phyloP scores from a whole-genome alignment of 2,329 filamentous ascomycete genomes.

The Fusarium staphyleae region DNA sequence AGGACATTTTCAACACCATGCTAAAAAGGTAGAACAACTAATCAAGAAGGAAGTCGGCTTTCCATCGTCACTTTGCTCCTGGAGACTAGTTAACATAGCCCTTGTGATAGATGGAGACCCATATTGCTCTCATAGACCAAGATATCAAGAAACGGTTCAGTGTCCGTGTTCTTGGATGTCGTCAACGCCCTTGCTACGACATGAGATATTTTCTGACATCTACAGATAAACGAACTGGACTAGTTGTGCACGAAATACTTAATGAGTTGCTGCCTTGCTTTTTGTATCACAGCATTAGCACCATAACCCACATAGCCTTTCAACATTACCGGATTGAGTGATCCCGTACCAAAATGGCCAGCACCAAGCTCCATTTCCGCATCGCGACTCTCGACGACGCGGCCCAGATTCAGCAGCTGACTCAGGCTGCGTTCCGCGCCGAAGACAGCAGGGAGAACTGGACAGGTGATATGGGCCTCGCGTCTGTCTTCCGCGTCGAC shows the following conservation, averaged over 20 bases:
- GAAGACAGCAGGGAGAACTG: constrained; percentile 46
- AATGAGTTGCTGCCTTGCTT: background rate
- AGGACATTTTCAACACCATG: too few relatives aligned
- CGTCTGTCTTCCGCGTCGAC: constrained; percentile 72
- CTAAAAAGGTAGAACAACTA: too few relatives aligned
- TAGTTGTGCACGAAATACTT: constrained; percentile 3
- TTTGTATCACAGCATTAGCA: background rate
- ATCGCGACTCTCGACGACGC: constrained; percentile 49
- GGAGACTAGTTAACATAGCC: too few relatives aligned
- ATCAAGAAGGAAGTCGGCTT: too few relatives aligned
- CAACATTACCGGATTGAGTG: too few relatives aligned
- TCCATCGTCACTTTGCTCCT: background rate
- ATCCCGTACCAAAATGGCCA: constrained; percentile 5
- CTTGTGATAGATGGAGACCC: too few relatives aligned
- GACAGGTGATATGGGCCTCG: constrained; percentile 58
- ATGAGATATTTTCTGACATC: background rate
- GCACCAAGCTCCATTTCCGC: constrained; percentile 45
- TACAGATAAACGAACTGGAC: background rate
- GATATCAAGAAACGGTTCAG: background rate
- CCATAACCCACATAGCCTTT: background rate
- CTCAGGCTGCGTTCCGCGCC: constrained; percentile 51
- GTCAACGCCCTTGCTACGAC: constrained; percentile 18
- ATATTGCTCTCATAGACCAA: background rate
- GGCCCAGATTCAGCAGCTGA: constrained; percentile 45
- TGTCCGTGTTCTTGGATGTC: background rate